These are phyloP conservation scores for Furculomyces boomerangus DNA, from an alignment of 371 early-diverging fungal genomes.

Conservation along the genomic window DNA sequence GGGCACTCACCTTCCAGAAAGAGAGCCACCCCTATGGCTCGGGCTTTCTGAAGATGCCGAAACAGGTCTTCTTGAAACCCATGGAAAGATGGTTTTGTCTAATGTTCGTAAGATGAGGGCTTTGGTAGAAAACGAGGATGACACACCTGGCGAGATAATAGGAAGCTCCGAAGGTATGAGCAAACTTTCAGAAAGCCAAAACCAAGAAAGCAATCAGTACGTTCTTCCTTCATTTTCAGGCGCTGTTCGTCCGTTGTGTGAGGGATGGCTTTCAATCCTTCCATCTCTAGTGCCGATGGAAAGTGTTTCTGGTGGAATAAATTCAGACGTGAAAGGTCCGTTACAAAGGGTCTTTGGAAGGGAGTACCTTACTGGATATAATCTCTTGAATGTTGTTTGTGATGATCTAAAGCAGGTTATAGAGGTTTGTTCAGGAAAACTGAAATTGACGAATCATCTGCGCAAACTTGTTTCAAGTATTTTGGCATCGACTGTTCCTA, in stretches of 20 bases:
- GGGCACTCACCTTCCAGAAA: slow-evolving; percentile 73
- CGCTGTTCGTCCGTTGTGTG: slow-evolving; percentile 10
- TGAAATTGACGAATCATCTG: slow-evolving; percentile 74
- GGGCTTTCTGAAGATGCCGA: slow-evolving; percentile 92
- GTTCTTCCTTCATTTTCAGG: background rate
- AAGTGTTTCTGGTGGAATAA: background rate
- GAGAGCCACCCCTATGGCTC: slow-evolving; percentile 92
- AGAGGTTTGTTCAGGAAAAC: slow-evolving; percentile 47
- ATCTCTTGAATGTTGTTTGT: slow-evolving; percentile 40
- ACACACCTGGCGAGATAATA: slow-evolving; percentile 23
- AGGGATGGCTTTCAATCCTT: slow-evolving; percentile 37
- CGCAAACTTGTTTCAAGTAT: slow-evolving; percentile 47
- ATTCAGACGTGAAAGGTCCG: slow-evolving; percentile 37
- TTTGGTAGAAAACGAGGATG: slow-evolving; percentile 67
- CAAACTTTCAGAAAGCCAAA: background rate
- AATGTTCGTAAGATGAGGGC: slow-evolving; percentile 74
- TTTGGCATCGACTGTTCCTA: slow-evolving; percentile 55
- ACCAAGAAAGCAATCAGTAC: background rate
- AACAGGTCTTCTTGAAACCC: slow-evolving; percentile 59
- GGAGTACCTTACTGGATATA: slow-evolving; percentile 44
- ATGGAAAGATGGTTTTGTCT: slow-evolving; percentile 49
- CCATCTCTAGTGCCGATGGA: slow-evolving; percentile 31
- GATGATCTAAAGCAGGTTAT: slow-evolving; percentile 43
- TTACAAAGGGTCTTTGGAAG: slow-evolving; percentile 70
- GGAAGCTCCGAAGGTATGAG: slow-evolving; percentile 1